Percentiles rank a stretch among this genome's conserved stretches.
These are phyloP conservation scores for Trametes cubensis DNA, from an alignment of 768 basidiomycete genomes.

Conservation along the genomic window DNA sequence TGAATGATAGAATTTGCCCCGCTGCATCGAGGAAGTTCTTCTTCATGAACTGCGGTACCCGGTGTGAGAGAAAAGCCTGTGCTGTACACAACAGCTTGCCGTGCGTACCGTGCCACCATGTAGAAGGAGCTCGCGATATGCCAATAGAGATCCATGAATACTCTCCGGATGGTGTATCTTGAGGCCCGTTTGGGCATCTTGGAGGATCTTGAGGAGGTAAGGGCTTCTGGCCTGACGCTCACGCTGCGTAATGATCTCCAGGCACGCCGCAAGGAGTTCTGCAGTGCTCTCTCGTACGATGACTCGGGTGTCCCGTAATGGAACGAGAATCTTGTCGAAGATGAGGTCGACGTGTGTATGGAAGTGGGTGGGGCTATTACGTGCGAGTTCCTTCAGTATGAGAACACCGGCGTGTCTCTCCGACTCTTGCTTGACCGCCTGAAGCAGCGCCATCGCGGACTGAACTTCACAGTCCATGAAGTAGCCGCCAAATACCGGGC, in stretches of 20 bases:
- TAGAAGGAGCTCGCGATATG: constrained; percentile 86
- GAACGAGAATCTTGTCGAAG: constrained; percentile 90
- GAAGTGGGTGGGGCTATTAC: constrained; percentile 85
- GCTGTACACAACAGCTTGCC: not conserved
- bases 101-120: constrained; percentile 89
- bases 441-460: constrained; percentile 77
- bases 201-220: constrained; percentile 80
- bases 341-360: constrained; percentile 85
- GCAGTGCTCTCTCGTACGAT: constrained; percentile 93
- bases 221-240: constrained; percentile 66
- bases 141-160: constrained; percentile 90
- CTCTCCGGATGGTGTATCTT: constrained; percentile 82
- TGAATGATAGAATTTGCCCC: constrained; percentile 88
- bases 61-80: not conserved
- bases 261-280: constrained; percentile 88
- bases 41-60: constrained; percentile 70
- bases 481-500: constrained; percentile 79
- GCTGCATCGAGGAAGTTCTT: constrained; percentile 85
- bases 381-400: constrained; percentile 90
- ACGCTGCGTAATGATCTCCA: constrained; percentile 81
- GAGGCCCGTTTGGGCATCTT: constrained; percentile 83
- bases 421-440: constrained; percentile 73
- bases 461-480: constrained; percentile 92
- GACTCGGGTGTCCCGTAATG: constrained; percentile 84
- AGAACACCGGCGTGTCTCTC: constrained; percentile 93